These are phyloP conservation scores for Saturnispora gosingensis DNA, from an alignment of 805 yeast genomes.

Conservation along the genomic window DNA sequence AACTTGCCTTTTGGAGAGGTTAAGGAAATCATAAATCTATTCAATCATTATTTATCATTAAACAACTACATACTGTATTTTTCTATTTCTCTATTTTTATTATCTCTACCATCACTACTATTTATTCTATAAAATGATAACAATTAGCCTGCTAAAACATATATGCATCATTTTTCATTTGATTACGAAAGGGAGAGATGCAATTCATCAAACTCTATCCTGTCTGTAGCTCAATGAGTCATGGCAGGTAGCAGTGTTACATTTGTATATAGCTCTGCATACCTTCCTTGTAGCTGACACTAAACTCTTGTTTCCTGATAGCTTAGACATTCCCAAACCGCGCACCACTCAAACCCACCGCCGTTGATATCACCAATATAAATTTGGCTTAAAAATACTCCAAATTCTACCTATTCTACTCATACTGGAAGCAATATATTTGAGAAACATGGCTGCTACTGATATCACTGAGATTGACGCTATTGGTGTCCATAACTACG, in stretches of 20 bases:
- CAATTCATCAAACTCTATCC: too few relatives aligned
- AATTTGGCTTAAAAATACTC: background rate
- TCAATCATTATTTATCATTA: background rate
- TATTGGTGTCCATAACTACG: constrained; percentile 15
- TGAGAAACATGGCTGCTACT: background rate
- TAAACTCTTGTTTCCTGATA: background rate
- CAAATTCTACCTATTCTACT: background rate
- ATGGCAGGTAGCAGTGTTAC: too few relatives aligned
- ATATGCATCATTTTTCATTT: background rate
- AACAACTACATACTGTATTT: background rate
- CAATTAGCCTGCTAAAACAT: background rate
- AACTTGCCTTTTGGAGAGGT: background rate
- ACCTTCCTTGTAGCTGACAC: background rate
- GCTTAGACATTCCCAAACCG: background rate
- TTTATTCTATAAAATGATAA: background rate
- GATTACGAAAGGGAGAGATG: too few relatives aligned
- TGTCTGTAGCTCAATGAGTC: too few relatives aligned
- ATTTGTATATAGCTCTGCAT: too few relatives aligned
- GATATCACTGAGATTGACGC: constrained; percentile 11
- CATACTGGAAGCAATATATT: background rate
- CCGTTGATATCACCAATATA: background rate
- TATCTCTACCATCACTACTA: background rate
- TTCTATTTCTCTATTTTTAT: background rate
- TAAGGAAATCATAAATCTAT: background rate
- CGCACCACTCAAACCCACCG: background rate